These are phyloP conservation scores for Fomitopsis serialis DNA, from an alignment of 768 basidiomycete species.

Conservation along the genomic window DNA sequence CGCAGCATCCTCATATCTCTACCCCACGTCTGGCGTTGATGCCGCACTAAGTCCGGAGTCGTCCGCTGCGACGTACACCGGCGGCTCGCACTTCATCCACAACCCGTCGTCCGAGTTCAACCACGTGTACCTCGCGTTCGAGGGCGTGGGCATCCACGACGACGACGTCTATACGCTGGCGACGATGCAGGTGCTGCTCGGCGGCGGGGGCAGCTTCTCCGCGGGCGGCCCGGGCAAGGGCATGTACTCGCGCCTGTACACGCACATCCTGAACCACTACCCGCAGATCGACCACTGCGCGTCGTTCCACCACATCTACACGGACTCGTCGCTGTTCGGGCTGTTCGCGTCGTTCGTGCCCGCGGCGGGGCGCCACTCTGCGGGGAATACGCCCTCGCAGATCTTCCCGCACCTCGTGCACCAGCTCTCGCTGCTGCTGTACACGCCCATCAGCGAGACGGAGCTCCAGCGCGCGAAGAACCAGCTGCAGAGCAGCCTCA, in stretches of 20 bases:
- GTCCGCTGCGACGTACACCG: constrained; percentile 60
- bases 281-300: constrained; percentile 92
- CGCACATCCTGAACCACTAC: constrained; percentile 92
- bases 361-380: constrained; percentile 40
- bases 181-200: constrained; percentile 90
- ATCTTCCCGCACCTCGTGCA: constrained; percentile 83
- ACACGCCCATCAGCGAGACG: constrained; percentile 53
- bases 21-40: constrained; percentile 31
- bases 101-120: constrained; percentile 69
- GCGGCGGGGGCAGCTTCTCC: constrained; percentile 95
- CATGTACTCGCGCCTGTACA: constrained; percentile 97
- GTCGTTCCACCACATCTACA: constrained; percentile 96
- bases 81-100: constrained; percentile 71
- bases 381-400: constrained; percentile 60
- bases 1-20: constrained; percentile 71
- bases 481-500: constrained; percentile 86
- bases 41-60: constrained; percentile 26
- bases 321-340: constrained; percentile 90
- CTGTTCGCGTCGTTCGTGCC: constrained; percentile 84
- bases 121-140: constrained; percentile 90
- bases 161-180: constrained; percentile 91
- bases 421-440: constrained; percentile 79
- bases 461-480: constrained; percentile 91
- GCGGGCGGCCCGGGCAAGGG: constrained; percentile 98
- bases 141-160: constrained; percentile 87